Evolutionary conservation across 2,329 filamentous ascomycete genomes (phyloP).

Genomic region (Arthrocladium fulminans): DNA sequence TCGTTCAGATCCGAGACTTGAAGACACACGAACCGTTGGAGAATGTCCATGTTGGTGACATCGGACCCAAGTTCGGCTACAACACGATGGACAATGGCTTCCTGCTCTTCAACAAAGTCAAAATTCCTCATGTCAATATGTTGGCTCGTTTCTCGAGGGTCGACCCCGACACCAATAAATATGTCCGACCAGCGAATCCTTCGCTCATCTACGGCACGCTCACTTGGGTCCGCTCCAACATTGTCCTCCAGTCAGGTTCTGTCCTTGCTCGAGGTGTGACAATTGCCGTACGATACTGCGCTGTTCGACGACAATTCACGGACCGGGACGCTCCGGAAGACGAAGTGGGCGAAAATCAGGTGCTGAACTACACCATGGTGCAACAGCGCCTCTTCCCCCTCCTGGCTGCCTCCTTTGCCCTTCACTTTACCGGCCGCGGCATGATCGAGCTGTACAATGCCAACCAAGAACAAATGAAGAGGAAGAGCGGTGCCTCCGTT

Average conservation of each 20-base stretch:
- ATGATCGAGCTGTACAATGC: slow-evolving; percentile 68
- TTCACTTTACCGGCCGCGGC: slow-evolving; percentile 67
- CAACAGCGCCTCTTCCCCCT: slow-evolving; percentile 64
- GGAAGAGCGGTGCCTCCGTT: slow-evolving; percentile 35
- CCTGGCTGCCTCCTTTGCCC: slow-evolving; percentile 64
- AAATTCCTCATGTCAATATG: slow-evolving; percentile 67
- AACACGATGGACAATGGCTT: slow-evolving; percentile 79
- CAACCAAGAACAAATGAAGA: slow-evolving; percentile 58
- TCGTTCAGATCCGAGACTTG: slow-evolving; percentile 63
- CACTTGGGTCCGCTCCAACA: slow-evolving; percentile 65
- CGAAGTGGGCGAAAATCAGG: slow-evolving; percentile 58
- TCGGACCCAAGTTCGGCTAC: slow-evolving; percentile 71
- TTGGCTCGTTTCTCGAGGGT: slow-evolving; percentile 61
- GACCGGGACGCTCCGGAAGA: slow-evolving; percentile 57
- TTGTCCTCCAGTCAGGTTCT: slow-evolving; percentile 63
- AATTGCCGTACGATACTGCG: slow-evolving; percentile 65
- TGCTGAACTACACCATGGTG: slow-evolving; percentile 74
- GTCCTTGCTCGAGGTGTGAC: slow-evolving; percentile 67
- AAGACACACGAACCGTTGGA: slow-evolving; percentile 61
- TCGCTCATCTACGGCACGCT: slow-evolving; percentile 65
- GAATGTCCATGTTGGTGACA: slow-evolving; percentile 66
- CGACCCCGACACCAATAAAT: slow-evolving; percentile 59
- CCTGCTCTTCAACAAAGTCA: slow-evolving; percentile 66
- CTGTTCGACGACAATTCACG: slow-evolving; percentile 68
- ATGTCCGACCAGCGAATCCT: slow-evolving; percentile 57